These are phyloP conservation scores for Agroathelia rolfsii DNA, from an alignment of 1,284 basidiomycete genomes.

Conservation along the genomic window DNA sequence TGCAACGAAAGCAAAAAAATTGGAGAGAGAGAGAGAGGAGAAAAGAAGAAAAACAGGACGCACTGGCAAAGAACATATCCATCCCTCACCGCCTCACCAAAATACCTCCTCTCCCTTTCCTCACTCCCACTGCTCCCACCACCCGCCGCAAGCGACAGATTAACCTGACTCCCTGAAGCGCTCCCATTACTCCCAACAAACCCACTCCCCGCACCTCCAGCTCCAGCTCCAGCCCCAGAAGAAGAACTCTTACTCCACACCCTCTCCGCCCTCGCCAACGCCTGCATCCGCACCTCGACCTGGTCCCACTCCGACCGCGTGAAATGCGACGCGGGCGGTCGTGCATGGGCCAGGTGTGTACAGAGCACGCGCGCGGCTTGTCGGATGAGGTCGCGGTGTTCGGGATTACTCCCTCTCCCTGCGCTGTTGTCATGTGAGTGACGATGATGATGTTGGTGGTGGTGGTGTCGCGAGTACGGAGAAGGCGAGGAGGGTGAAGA, in stretches of 20 bases:
- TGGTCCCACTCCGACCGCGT: conserved; percentile 56
- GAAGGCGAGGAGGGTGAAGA: conserved; percentile 23
- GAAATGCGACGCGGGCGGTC: conserved; percentile 40
- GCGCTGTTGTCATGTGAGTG: too few relatives aligned
- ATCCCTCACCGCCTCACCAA: conserved; percentile 69
- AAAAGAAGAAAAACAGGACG: conserved; percentile 26
- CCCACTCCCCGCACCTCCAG: too few relatives aligned
- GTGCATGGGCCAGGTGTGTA: conserved; percentile 51
- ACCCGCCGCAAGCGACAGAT: conserved; percentile 16
- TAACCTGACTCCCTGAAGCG: conserved; percentile 39
- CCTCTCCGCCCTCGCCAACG: conserved; percentile 56
- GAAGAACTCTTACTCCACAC: conserved; percentile 53
- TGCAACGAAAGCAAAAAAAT: too few relatives aligned
- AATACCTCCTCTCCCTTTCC: conserved; percentile 62
- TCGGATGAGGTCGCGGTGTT: conserved; percentile 55
- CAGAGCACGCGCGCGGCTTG: conserved; percentile 51
- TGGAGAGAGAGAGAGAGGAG: too few relatives aligned
- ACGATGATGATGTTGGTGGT: conserved; percentile 39
- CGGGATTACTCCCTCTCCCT: too few relatives aligned
- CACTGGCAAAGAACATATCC: conserved; percentile 84
- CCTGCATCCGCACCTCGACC: conserved; percentile 55
- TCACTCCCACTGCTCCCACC: conserved; percentile 44
- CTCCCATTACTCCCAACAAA: too few relatives aligned
- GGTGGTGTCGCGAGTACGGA: conserved; percentile 35
- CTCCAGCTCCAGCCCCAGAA: conserved; percentile 20